These are phyloP conservation scores for Gossypium laxum DNA, from an alignment of 441 rosid species.

Conservation along the genomic window DNA sequence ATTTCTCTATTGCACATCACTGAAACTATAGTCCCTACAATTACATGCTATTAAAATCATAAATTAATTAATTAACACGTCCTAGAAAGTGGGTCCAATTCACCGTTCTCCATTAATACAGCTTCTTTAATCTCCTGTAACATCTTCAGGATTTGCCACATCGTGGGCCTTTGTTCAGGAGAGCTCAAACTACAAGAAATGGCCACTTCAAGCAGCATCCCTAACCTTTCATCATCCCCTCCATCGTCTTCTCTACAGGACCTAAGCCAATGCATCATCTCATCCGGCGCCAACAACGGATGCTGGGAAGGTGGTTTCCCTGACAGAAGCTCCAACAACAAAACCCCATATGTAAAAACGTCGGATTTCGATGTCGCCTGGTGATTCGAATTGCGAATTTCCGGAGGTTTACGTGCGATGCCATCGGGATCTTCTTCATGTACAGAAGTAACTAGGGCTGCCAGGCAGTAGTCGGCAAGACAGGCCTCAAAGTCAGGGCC, in stretches of 20 bases:
- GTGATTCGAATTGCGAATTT: constrained; percentile 36
- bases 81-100: constrained; percentile 27
- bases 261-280: constrained; percentile 55
- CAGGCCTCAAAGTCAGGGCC: constrained; percentile 83
- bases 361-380: constrained; percentile 50
- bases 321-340: constrained; percentile 67
- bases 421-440: constrained; percentile 39
- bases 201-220: constrained; percentile 67
- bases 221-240: constrained; percentile 46
- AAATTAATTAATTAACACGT: constrained; percentile 7
- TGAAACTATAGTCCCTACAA: neutral
- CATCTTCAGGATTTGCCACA: constrained; percentile 92
- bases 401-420: constrained; percentile 53
- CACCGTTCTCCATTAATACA: constrained; percentile 40
- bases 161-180: constrained; percentile 76
- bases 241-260: constrained; percentile 51
- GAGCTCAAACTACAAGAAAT: constrained; percentile 50
- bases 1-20: constrained; percentile 1
- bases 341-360: constrained; percentile 68
- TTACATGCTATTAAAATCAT: neutral
- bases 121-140: constrained; percentile 74
- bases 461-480: constrained; percentile 64
- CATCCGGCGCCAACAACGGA: constrained; percentile 34
- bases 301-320: constrained; percentile 71
- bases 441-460: constrained; percentile 37